Conservation (phyloP, 2,329 filamentous ascomycete genomes). For the Parastagonospora avenae region DNA sequence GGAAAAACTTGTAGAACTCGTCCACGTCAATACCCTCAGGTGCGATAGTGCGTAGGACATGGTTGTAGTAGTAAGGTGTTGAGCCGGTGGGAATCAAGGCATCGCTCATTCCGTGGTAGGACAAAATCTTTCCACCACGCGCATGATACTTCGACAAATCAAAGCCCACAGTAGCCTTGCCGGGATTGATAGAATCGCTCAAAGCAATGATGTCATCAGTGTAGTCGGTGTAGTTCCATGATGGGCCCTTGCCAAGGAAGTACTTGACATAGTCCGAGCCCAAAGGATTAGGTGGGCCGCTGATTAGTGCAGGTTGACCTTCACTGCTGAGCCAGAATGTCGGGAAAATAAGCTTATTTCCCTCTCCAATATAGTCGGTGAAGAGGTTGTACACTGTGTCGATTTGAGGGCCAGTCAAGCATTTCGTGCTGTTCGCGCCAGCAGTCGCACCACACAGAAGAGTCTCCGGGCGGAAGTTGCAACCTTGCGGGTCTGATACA, state of each 20-base stretch:
- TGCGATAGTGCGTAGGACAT: slow-evolving; percentile 47
- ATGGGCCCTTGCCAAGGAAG: slow-evolving; percentile 48
- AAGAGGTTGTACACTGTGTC: slow-evolving; percentile 51
- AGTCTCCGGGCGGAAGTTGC: slow-evolving; percentile 49
- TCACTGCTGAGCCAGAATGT: slow-evolving; percentile 48
- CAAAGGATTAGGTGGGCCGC: slow-evolving; percentile 42
- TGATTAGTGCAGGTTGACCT: slow-evolving; percentile 44
- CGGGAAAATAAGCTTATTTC: slow-evolving; percentile 51
- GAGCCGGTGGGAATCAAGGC: slow-evolving; percentile 57
- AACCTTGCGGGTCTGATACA: slow-evolving; percentile 52
- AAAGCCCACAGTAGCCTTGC: slow-evolving; percentile 56
- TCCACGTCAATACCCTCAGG: slow-evolving; percentile 44
- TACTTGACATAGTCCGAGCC: slow-evolving; percentile 49
- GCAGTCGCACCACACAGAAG: slow-evolving; percentile 45
- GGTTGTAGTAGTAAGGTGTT: slow-evolving; percentile 58
- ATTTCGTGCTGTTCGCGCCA: slow-evolving; percentile 41
- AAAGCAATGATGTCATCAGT: slow-evolving; percentile 48
- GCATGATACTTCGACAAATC: slow-evolving; percentile 54
- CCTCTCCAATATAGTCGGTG: slow-evolving; percentile 48
- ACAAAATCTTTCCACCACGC: slow-evolving; percentile 49
- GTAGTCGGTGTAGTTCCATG: slow-evolving; percentile 48
- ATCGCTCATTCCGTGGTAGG: slow-evolving; percentile 53
- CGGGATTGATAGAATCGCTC: slow-evolving; percentile 51
- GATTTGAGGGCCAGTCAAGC: slow-evolving; percentile 53
- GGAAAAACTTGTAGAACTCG: slow-evolving; percentile 51